A percentile compares a stretch with the other conserved stretches of the same genome.
Conservation (phyloP, 208 protist genomes). For the Leishmania turanica region DNA sequence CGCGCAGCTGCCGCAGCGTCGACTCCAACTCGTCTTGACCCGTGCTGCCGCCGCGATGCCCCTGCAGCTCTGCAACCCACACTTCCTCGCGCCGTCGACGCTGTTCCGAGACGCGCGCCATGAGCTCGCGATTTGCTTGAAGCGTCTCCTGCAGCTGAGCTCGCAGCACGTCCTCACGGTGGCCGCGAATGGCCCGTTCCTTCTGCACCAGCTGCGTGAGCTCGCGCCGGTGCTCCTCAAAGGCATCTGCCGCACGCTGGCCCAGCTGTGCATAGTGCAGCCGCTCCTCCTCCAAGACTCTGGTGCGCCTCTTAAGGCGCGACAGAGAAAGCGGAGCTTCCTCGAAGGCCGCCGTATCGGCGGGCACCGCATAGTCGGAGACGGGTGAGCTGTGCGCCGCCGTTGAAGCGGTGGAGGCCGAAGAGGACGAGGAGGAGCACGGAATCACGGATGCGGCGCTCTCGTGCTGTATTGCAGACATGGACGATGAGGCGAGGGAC, state of each 20-base stretch:
- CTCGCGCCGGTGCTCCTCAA: slow-evolving; percentile 73
- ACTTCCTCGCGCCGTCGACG: slow-evolving; percentile 22
- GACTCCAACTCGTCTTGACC: slow-evolving; percentile 20
- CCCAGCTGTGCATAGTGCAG: slow-evolving; percentile 51
- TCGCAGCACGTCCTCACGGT: slow-evolving; percentile 62
- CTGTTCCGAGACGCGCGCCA: slow-evolving; percentile 31
- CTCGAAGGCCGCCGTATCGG: background rate
- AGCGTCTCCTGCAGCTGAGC: slow-evolving; percentile 43
- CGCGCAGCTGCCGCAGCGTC: slow-evolving; percentile 35
- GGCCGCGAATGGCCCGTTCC: slow-evolving; percentile 58
- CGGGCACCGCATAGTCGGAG: background rate
- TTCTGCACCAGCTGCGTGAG: slow-evolving; percentile 69
- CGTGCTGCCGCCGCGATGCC: slow-evolving; percentile 16
- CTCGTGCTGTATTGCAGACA: slow-evolving; percentile 4
- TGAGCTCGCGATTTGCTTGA: slow-evolving; percentile 27
- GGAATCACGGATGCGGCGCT: background rate
- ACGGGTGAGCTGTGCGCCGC: background rate
- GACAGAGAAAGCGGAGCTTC: slow-evolving; percentile 39
- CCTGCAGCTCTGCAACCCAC: slow-evolving; percentile 33
- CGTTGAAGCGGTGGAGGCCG: background rate
- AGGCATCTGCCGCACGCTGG: slow-evolving; percentile 42
- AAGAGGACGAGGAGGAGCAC: background rate
- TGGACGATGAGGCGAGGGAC: background rate
- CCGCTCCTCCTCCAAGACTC: slow-evolving; percentile 54
- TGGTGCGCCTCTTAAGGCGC: slow-evolving; percentile 48